These are phyloP conservation scores for Suillus subalutaceus DNA, from an alignment of 768 basidiomycete genomes.

Conservation along the genomic window DNA sequence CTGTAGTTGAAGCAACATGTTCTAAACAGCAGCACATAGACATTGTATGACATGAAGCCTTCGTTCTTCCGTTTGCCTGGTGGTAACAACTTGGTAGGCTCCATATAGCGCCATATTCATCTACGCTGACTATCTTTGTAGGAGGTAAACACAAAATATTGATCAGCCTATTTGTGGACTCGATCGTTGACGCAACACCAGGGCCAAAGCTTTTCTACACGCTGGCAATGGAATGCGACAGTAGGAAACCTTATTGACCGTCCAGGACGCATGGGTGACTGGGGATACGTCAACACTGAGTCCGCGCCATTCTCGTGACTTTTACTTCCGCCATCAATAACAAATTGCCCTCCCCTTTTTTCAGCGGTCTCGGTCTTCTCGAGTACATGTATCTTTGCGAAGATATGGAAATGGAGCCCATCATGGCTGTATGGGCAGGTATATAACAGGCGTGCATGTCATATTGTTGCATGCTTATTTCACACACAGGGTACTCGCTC, in stretches of 20 bases:
- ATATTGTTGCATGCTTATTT: background rate
- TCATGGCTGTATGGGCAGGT: slow-evolving; percentile 68
- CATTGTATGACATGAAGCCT: slow-evolving; percentile 57
- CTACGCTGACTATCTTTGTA: slow-evolving; percentile 33
- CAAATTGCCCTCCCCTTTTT: background rate
- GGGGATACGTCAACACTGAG: slow-evolving; percentile 67
- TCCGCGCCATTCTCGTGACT: slow-evolving; percentile 24
- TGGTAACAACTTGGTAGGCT: slow-evolving; percentile 61
- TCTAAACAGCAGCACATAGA: slow-evolving; percentile 31
- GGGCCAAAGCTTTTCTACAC: slow-evolving; percentile 53
- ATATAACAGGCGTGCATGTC: background rate
- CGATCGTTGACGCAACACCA: slow-evolving; percentile 27
- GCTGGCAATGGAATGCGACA: slow-evolving; percentile 72
- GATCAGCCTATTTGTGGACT: background rate
- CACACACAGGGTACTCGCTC: slow-evolving; percentile 50
- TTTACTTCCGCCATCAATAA: background rate
- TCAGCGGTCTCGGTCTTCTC: slow-evolving; percentile 56
- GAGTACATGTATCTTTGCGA: slow-evolving; percentile 62
- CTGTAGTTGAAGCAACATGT: background rate
- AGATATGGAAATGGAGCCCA: slow-evolving; percentile 56
- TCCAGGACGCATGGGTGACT: slow-evolving; percentile 64
- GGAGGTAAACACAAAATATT: slow-evolving; percentile 38
- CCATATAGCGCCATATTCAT: background rate
- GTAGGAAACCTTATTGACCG: slow-evolving; percentile 58
- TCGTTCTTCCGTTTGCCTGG: slow-evolving; percentile 71